Evolutionary conservation across 495 filamentous ascomycete species (phyloP).

Genomic region (Collariella sp.): DNA sequence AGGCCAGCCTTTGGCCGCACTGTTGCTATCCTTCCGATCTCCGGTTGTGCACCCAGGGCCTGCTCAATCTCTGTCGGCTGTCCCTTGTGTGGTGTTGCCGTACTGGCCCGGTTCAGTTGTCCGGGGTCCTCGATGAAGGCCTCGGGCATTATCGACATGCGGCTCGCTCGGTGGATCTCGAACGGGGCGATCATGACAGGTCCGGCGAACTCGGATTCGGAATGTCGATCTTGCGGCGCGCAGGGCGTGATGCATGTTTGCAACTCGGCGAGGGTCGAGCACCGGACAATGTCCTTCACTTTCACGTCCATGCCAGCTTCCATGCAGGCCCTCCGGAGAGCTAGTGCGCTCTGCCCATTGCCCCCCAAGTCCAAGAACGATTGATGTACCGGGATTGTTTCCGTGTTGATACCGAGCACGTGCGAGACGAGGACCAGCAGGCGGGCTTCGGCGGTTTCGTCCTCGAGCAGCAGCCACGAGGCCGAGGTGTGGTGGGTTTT

Average conservation of each 20-base stretch:
- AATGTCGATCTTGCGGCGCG: conserved; percentile 12
- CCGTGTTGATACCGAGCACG: conserved; percentile 24
- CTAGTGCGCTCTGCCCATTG: conserved; percentile 27
- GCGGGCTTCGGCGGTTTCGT: conserved; percentile 26
- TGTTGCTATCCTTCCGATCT: conserved; percentile 31
- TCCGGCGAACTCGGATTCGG: conserved; percentile 11
- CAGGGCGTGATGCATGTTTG: conserved; percentile 26
- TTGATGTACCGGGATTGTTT: conserved; percentile 19
- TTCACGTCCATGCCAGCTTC: conserved; percentile 29
- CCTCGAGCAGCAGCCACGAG: conserved; percentile 24
- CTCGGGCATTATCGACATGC: conserved; percentile 11
- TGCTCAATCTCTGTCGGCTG: conserved; percentile 24
- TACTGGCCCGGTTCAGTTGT: conserved; percentile 18
- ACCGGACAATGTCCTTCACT: conserved; percentile 35
- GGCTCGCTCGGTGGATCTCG: conserved; percentile 16
- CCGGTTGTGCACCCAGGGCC: conserved; percentile 17
- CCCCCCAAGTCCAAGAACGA: conserved; percentile 39
- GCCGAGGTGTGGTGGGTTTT: conserved; percentile 21
- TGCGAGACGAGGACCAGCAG: conserved; percentile 26
- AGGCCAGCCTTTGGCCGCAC: conserved; percentile 39
- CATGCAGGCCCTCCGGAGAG: conserved; percentile 29
- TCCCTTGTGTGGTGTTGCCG: conserved; percentile 3
- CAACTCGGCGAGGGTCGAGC: conserved; percentile 35
- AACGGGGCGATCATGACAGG: conserved; percentile 14
- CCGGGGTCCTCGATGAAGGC: conserved; percentile 11